Evolutionary conservation across 1,284 basidiomycete species (phyloP).

Genomic region (Bjerkandera adusta): DNA sequence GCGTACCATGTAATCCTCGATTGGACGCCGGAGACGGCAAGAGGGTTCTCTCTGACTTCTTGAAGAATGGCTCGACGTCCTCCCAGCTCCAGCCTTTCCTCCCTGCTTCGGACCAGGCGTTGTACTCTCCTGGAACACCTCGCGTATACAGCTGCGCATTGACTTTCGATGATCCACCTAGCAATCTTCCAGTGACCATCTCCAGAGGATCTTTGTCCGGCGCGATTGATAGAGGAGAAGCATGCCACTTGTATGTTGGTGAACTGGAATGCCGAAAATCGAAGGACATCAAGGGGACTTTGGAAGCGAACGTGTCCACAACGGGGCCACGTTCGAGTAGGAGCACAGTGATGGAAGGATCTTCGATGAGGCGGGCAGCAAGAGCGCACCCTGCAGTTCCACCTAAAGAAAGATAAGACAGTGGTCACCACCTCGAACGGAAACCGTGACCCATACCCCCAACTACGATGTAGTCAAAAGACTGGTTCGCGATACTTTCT

Average conservation of each 20-base stretch:
- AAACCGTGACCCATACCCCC: neutral
- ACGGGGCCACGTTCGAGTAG: slow-evolving; percentile 31
- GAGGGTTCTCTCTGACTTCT: slow-evolving; percentile 26
- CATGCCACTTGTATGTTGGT: slow-evolving; percentile 11
- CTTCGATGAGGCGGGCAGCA: slow-evolving; percentile 26
- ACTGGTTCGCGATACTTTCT: slow-evolving; percentile 1
- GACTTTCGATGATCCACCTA: slow-evolving; percentile 40
- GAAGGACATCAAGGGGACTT: slow-evolving; percentile 31
- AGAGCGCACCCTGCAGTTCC: slow-evolving; percentile 33
- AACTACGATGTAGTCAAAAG: slow-evolving; percentile 9
- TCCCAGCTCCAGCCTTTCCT: slow-evolving; percentile 32
- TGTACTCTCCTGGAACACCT: slow-evolving; percentile 31
- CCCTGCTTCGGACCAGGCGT: slow-evolving; percentile 30
- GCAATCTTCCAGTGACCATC: slow-evolving; percentile 33
- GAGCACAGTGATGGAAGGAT: slow-evolving; percentile 22
- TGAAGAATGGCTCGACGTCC: slow-evolving; percentile 33
- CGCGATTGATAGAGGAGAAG: slow-evolving; percentile 10
- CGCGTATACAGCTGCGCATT: slow-evolving; percentile 37
- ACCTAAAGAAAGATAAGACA: slow-evolving; percentile 12
- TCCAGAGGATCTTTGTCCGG: slow-evolving; percentile 19
- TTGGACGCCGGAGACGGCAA: neutral
- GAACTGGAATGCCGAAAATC: slow-evolving; percentile 15
- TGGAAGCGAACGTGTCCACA: slow-evolving; percentile 27
- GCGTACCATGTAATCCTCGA: neutral
- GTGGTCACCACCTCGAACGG: neutral